Conservation (phyloP, 768 basidiomycete genomes). For the Tylopilus sp. region DNA sequence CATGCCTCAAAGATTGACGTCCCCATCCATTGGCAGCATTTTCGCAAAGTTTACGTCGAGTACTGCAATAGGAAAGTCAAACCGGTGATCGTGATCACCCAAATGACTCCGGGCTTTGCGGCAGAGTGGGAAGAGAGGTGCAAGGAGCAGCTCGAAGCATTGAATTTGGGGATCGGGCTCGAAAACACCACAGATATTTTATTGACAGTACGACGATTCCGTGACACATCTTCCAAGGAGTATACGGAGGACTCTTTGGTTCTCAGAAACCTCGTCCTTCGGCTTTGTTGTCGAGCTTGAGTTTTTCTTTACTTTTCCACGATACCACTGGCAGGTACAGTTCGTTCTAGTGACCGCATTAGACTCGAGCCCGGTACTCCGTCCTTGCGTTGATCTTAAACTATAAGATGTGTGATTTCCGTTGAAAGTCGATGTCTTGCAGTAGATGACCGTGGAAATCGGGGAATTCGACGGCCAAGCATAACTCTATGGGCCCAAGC, state of each 20-base stretch:
- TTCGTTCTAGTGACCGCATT: neutral
- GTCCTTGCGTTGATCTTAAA: neutral
- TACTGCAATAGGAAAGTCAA: slow-evolving; percentile 24
- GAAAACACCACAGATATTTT: neutral
- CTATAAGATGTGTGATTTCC: no score
- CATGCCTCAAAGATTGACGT: slow-evolving; percentile 29
- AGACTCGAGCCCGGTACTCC: no score
- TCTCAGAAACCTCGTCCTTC: slow-evolving; percentile 18
- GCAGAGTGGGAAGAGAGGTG: slow-evolving; percentile 20
- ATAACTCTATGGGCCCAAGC: neutral
- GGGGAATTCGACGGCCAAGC: neutral
- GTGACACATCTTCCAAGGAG: slow-evolving; percentile 14
- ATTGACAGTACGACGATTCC: slow-evolving; percentile 16
- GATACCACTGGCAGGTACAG: neutral
- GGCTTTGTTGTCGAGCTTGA: slow-evolving; percentile 12
- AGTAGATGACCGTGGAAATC: neutral
- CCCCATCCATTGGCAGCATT: slow-evolving; percentile 24
- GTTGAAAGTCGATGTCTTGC: neutral
- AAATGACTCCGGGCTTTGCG: slow-evolving; percentile 17
- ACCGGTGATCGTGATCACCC: slow-evolving; percentile 25
- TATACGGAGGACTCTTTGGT: slow-evolving; percentile 16
- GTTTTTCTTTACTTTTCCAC: neutral
- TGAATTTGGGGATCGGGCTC: slow-evolving; percentile 8
- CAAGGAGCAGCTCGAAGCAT: slow-evolving; percentile 9
- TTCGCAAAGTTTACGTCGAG: slow-evolving; percentile 25